phyloP scores from a whole-genome alignment of 768 basidiomycete genomes.

The Crucibulum laeve region DNA sequence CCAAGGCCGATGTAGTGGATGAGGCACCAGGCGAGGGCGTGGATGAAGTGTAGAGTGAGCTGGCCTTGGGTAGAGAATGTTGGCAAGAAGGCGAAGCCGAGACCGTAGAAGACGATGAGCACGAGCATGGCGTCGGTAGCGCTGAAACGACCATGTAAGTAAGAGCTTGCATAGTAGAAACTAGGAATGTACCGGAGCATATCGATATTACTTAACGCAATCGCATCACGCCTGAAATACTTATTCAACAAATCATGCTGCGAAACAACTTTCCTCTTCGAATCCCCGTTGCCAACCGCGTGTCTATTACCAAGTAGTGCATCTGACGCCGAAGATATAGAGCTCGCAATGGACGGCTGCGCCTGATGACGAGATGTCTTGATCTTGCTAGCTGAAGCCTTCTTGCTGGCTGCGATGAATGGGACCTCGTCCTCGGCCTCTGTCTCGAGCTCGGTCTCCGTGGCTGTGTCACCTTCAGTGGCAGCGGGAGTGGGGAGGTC shows the following conservation, averaged over 20 bases:
- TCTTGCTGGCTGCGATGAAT: constrained; percentile 5
- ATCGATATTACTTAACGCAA: constrained; percentile 80
- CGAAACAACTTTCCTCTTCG: constrained; percentile 39
- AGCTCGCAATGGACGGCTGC: constrained; percentile 29
- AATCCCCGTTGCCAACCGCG: constrained; percentile 9
- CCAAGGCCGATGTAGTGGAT: constrained; percentile 91
- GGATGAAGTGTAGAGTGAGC: constrained; percentile 70
- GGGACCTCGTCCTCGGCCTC: constrained; percentile 43
- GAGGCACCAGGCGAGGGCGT: constrained; percentile 81
- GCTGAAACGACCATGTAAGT: constrained; percentile 21
- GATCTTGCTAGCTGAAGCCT: constrained; percentile 9
- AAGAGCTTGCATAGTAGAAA: constrained; percentile 16
- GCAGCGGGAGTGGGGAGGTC: constrained; percentile 51
- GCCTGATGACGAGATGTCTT: constrained; percentile 24
- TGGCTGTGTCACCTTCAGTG: constrained; percentile 71
- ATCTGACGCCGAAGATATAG: constrained; percentile 15
- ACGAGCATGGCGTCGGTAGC: constrained; percentile 82
- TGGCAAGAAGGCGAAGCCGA: constrained; percentile 57
- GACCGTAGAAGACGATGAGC: constrained; percentile 67
- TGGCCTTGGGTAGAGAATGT: constrained; percentile 39
- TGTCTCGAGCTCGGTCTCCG: constrained; percentile 66
- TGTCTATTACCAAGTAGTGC: neutral
- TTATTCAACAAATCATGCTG: constrained; percentile 87
- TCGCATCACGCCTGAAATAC: constrained; percentile 87
- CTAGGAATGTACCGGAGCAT: constrained; percentile 61